Base-by-base conservation (phyloP, 768 basidiomycete species). In the Lepiota venenata region DNA sequence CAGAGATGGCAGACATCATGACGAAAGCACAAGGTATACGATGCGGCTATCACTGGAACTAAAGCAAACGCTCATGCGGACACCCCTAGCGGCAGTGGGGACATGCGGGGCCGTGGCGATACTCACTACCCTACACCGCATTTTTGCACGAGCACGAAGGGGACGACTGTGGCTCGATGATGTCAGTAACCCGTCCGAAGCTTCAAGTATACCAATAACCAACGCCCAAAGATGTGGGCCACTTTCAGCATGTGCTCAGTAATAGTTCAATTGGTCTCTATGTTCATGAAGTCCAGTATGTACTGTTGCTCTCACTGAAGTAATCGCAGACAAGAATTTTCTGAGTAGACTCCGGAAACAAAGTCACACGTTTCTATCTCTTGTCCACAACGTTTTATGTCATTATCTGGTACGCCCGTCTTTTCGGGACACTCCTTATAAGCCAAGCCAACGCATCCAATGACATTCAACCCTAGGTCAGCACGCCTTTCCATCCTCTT, bases 341-440 rank as follows among this genome's bases (percentile, higher is more conserved):
- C 21, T 53, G n/a, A 39, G 50, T 9, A 38, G 48, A 20, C 1
- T 14, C 11, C n/a, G 20, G 11, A 2, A 56, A 21, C 29, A 58
- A 62, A 32, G 61, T 69, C 15, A 58, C 59, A 14, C 67, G 64
- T 7, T 71, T 70, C 50, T 75, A 75, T 53, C 45, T 73, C n/a
- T 66, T 73, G 62, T 69, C 68, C 18, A 61, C 55, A 3, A 56
- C 66, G 10, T 77, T 75, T 55, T 76, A 74, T 51, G 61, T 62
- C 16, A 65, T 71, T 11, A 67, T 75, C 37, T 77, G 74, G 75
- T 74, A 46, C 15, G 62, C 45, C 41, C 29, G 22, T 29, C 4
- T 40, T 2, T 11, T 37, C 51, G 14, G 36, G 18, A 38, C 32
- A 11, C 22, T 16, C 8, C 22, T 29, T 11, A 15, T 16, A 11